Percentiles rank a stretch among this genome's conserved stretches.
These are phyloP conservation scores for Penicillium sp. DNA, from an alignment of 2,329 filamentous ascomycete genomes.

Conservation along the genomic window DNA sequence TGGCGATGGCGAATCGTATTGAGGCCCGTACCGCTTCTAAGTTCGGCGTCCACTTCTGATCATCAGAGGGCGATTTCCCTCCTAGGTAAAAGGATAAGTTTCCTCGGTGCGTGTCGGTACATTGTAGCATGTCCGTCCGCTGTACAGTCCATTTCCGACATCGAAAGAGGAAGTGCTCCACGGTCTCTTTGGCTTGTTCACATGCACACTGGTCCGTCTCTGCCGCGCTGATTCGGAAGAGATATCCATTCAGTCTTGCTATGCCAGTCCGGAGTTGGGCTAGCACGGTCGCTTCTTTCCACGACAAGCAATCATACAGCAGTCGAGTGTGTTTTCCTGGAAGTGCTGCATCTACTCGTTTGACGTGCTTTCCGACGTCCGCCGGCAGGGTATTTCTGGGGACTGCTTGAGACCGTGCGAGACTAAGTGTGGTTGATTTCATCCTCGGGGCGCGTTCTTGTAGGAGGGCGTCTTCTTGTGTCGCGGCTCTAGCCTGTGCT, in stretches of 20 bases:
- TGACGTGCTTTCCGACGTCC: slow-evolving; percentile 14
- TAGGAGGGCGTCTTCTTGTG: slow-evolving; percentile 15
- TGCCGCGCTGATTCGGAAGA: slow-evolving; percentile 8
- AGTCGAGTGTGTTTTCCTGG: slow-evolving; percentile 29
- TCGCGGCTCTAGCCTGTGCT: slow-evolving; percentile 21
- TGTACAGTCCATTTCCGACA: slow-evolving; percentile 25
- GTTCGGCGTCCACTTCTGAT: no score
- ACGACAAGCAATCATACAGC: slow-evolving; percentile 23
- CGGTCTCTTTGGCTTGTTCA: slow-evolving; percentile 11
- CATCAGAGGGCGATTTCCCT: no score
- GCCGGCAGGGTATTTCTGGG: no score
- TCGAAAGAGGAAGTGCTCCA: slow-evolving; percentile 15
- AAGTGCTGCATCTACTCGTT: slow-evolving; percentile 27
- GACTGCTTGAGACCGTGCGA: no score
- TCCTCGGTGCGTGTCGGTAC: neutral
- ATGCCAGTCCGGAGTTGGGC: slow-evolving; percentile 31
- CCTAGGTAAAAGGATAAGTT: no score
- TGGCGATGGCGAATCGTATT: no score
- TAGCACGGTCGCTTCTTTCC: slow-evolving; percentile 31
- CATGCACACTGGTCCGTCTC: slow-evolving; percentile 11
- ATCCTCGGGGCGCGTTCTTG: slow-evolving; percentile 18
- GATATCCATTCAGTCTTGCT: slow-evolving; percentile 30
- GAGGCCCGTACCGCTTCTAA: no score
- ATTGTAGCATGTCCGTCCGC: slow-evolving; percentile 24
- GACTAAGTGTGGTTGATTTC: neutral